Conservation (phyloP, 2,329 filamentous ascomycete species). For the Clonostachys solani region DNA sequence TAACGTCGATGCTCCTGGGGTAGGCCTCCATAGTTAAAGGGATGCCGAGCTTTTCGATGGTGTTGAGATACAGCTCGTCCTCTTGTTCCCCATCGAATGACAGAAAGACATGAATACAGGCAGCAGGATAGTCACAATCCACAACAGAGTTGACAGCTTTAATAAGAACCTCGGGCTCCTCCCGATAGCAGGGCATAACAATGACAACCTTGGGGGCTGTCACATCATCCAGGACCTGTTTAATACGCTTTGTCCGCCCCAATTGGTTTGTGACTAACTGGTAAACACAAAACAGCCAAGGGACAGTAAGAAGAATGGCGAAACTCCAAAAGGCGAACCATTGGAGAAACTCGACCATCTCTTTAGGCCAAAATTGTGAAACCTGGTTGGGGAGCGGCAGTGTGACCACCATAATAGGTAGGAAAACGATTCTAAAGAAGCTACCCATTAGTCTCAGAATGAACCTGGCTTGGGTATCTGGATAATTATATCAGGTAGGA, state of each 20-base stretch:
- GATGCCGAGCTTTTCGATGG: slow-evolving; percentile 80
- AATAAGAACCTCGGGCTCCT: slow-evolving; percentile 78
- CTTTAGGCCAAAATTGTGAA: slow-evolving; percentile 65
- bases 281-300: slow-evolving; percentile 92
- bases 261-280: slow-evolving; percentile 85
- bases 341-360: slow-evolving; percentile 70
- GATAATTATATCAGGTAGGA: background rate
- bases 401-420: slow-evolving; percentile 93
- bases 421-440: slow-evolving; percentile 67
- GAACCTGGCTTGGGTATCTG: background rate
- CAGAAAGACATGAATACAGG: slow-evolving; percentile 90
- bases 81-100: slow-evolving; percentile 91
- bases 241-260: slow-evolving; percentile 76
- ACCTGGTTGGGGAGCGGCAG: slow-evolving; percentile 75
- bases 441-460: slow-evolving; percentile 6
- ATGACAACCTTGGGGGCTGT: slow-evolving; percentile 92
- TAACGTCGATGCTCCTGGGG: slow-evolving; percentile 85
- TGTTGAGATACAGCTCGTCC: slow-evolving; percentile 84
- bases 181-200: slow-evolving; percentile 96
- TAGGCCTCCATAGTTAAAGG: slow-evolving; percentile 72
- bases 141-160: slow-evolving; percentile 89
- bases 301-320: slow-evolving; percentile 75
- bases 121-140: slow-evolving; percentile 87
- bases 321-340: slow-evolving; percentile 98
- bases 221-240: slow-evolving; percentile 76